phyloP scores from a whole-genome alignment of 331 rosid species.

The Quercus phellos region DNA sequence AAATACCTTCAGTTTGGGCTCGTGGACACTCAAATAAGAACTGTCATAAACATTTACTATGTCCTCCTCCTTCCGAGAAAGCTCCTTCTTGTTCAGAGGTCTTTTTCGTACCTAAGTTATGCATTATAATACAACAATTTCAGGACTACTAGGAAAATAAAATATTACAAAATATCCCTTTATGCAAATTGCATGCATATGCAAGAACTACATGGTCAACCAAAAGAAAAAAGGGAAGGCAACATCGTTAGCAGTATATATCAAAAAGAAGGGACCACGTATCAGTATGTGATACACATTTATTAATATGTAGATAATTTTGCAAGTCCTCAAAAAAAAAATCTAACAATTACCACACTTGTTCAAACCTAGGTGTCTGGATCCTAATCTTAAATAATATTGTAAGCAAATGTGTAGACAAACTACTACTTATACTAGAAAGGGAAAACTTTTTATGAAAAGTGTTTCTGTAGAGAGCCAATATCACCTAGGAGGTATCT shows the following conservation, averaged over 20 bases:
- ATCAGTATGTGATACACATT: background rate
- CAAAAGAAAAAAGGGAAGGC: background rate
- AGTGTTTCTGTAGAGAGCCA: background rate
- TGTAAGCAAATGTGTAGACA: background rate
- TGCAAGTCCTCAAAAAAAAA: background rate
- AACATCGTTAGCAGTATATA: background rate
- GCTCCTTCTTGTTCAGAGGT: conserved; percentile 90
- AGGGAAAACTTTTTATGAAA: background rate
- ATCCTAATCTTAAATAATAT: background rate
- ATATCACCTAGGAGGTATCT: background rate
- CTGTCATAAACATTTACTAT: conserved; percentile 67
- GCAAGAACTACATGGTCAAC: background rate
- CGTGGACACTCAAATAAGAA: conserved; percentile 72
- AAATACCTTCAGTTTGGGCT: conserved; percentile 81
- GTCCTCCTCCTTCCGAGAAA: conserved; percentile 89
- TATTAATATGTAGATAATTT: background rate
- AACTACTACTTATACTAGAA: background rate
- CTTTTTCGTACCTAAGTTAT: conserved; percentile 80
- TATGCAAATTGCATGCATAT: background rate
- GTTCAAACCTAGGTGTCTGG: background rate
- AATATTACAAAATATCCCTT: background rate
- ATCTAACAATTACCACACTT: background rate
- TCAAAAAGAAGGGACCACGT: background rate
- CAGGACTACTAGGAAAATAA: background rate
- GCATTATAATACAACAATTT: conserved; percentile 10